Conservation (phyloP, 1,284 basidiomycete genomes). For the Inonotus hispidus region DNA sequence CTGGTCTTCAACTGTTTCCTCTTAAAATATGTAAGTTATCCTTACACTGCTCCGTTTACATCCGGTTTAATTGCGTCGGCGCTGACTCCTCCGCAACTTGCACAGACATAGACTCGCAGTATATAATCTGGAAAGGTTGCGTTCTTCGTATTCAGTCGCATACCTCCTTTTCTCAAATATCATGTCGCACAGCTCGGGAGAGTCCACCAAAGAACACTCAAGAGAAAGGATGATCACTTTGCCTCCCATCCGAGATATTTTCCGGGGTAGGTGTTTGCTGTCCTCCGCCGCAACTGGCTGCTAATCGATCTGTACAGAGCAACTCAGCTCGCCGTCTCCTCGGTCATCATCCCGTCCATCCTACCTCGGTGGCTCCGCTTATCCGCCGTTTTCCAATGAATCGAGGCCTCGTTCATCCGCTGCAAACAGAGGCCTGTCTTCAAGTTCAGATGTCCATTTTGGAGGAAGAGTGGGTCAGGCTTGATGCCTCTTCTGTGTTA, state of each 20-base stretch:
- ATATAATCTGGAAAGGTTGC: not conserved
- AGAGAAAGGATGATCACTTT: constrained; percentile 56
- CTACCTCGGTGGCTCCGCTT: constrained; percentile 24
- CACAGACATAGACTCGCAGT: not conserved
- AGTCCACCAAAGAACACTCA: constrained; percentile 31
- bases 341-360: constrained; percentile 20
- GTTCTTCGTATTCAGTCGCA: constrained; percentile 1
- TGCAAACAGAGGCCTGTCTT: constrained; percentile 1
- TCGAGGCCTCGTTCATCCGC: constrained; percentile 12
- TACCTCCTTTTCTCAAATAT: constrained; percentile 18
- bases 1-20: not conserved
- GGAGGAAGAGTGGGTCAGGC: not conserved
- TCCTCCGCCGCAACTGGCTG: constrained; percentile 4
- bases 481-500: no score
- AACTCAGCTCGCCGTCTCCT: constrained; percentile 34
- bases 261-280: constrained; percentile 45
- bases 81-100: not conserved
- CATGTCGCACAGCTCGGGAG: constrained; percentile 37
- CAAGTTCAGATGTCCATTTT: not conserved
- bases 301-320: constrained; percentile 32
- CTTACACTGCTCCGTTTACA: not conserved
- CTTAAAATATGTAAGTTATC: not conserved
- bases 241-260: constrained; percentile 68
- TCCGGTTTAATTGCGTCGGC: not conserved
- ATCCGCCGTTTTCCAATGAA: constrained; percentile 26